These are phyloP conservation scores for Rauvolfia tetraphylla DNA, from an alignment of 257 asterid genomes.

Conservation along the genomic window DNA sequence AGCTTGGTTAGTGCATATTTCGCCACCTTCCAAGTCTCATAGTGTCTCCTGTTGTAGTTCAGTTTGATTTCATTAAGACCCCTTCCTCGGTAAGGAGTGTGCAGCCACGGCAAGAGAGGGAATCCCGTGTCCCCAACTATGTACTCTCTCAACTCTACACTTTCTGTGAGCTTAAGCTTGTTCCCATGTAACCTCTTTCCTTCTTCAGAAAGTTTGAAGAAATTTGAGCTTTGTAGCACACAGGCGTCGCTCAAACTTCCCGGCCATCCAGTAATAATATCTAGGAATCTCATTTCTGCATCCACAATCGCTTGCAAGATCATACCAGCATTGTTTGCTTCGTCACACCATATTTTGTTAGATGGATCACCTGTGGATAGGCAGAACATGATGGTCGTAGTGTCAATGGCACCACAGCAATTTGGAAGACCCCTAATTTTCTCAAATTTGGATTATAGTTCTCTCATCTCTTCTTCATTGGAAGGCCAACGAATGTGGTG, in stretches of 20 bases:
- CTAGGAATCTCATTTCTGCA: conserved; percentile 29
- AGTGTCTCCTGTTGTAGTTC: conserved; percentile 20
- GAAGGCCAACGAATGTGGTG: conserved; percentile 30
- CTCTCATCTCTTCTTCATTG: conserved; percentile 6
- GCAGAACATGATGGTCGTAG: conserved; percentile 27
- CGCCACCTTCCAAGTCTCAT: conserved; percentile 27
- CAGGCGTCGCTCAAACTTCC: conserved; percentile 20
- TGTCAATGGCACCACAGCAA: conserved; percentile 33
- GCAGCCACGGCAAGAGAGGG: conserved; percentile 34
- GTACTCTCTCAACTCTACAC: conserved; percentile 18
- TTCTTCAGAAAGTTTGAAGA: conserved; percentile 22
- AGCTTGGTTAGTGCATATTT: conserved; percentile 24
- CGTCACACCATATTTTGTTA: conserved; percentile 20
- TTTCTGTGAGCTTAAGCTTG: conserved; percentile 15
- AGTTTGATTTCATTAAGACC: conserved; percentile 6
- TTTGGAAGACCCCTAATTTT: conserved; percentile 28
- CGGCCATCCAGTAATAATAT: conserved; percentile 25
- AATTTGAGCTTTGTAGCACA: conserved; percentile 18
- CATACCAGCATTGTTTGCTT: conserved; percentile 22
- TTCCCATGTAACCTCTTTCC: conserved; percentile 20
- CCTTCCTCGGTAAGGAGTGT: conserved; percentile 22
- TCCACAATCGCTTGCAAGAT: conserved; percentile 27
- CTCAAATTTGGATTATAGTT: conserved; percentile 22
- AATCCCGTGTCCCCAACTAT: conserved; percentile 25
- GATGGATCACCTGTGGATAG: conserved; percentile 11